Base-by-base conservation (phyloP, 2,329 filamentous ascomycete species). In the Aspergillus ibericus region DNA sequence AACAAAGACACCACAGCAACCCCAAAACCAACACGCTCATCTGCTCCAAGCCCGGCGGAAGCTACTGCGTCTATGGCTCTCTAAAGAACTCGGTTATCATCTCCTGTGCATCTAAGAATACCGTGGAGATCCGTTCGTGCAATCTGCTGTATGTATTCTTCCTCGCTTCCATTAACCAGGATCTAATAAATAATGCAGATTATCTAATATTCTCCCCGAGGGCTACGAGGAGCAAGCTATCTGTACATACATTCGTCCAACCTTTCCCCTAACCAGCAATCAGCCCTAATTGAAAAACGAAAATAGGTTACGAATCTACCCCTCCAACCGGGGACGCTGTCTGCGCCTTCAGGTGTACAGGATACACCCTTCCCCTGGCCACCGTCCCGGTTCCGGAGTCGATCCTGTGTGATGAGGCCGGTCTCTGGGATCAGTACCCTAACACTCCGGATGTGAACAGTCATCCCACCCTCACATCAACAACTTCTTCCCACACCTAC, bases 271-370 rank as follows among this genome's bases (percentile, higher is more conserved):
- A 8, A 36, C 6, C 15, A n/a, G n/a, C 18, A 13, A 1, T 5
- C 8, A 2, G 27, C 40, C 20, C 15, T n/a, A 25, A 5, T 3
- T 8, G 13, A 9, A 47, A 13, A 42, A 38, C 10, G 34, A 42
- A 58, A 25, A 13, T n/a, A 66, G 66, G 65, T 13, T 64, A 66
- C 20, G 59, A 64, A 55, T 55, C 59, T 8, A 50, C 55, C 29
- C 32, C 49, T 2, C 25, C 8, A 3, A 55, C 62, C 16, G 68
- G 67, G 0, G 57, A 66, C 47, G 67, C 68, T 2, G 56, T 69
- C 51, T 70, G 68, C 50, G 65, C 66, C 3, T 67, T 70, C 55
- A 69, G 69, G 46, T 68, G 68, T 12, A 67, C 63, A 1, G 68
- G 65, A 12, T 68, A 69, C 52, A 36, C 27, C 3, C n/a, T 61